These are phyloP conservation scores for Coffea canephora DNA, from an alignment of 257 asterid genomes.

Conservation along the genomic window DNA sequence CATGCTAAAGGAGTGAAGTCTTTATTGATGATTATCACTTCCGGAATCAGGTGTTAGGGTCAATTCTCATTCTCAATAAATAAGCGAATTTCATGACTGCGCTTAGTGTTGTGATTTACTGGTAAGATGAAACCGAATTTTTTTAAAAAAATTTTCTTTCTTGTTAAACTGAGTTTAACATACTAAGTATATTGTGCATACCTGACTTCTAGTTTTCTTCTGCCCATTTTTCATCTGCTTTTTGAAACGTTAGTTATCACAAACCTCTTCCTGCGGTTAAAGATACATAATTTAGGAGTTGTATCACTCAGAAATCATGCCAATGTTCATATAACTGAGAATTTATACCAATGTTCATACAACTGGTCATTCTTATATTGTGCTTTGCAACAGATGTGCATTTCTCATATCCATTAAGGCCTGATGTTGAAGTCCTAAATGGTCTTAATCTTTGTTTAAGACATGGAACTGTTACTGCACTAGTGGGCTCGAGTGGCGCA, in stretches of 20 bases:
- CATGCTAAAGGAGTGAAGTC: not conserved
- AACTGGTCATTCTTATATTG: not conserved
- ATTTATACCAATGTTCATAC: no score
- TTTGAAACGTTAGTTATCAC: not conserved
- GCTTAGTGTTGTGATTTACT: not conserved
- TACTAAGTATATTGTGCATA: not conserved
- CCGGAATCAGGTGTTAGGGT: not conserved
- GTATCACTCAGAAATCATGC: not conserved
- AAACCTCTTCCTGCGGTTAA: constrained; percentile 6
- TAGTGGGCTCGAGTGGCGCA: constrained; percentile 96
- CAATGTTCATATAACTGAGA: not conserved
- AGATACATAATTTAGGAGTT: not conserved
- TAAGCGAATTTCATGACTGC: not conserved
- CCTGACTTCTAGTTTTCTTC: not conserved
- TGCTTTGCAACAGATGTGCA: constrained; percentile 56
- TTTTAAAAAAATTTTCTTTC: not conserved
- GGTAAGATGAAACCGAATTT: not conserved
- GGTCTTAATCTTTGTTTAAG: constrained; percentile 75
- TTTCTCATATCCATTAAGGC: constrained; percentile 92
- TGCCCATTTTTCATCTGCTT: not conserved
- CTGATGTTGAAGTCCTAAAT: constrained; percentile 77
- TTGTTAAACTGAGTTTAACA: not conserved
- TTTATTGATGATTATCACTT: not conserved
- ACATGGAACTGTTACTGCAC: constrained; percentile 90
- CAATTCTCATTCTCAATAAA: not conserved